Base-by-base conservation (phyloP, 768 basidiomycete genomes). In the Austroboletus eburneus region DNA sequence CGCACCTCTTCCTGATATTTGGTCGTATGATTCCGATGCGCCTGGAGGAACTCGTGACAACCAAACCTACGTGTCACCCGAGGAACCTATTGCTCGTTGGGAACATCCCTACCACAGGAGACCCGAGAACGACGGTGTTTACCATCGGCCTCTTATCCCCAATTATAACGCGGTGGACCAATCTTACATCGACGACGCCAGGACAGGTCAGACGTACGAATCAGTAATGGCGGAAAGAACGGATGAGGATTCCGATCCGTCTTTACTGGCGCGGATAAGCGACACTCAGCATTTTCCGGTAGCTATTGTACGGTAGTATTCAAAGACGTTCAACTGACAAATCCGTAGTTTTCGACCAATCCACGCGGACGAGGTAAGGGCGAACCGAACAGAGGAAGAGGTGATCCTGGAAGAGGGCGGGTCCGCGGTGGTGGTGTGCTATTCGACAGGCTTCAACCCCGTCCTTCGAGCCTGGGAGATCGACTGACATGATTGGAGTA, bases 231-330 rank as follows among this genome's bases (percentile, higher is more conserved):
- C 48, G 27, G 57, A 56, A 27, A 46, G 51, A 38, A 37, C 20
- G 50, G 55, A 52, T 3, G 10, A 2, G 20, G 50, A 48, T 30
- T 37, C 56, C 4, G 55, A 59, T 52, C 51, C 56, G 27, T 37
- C 51, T 24, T 39, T 63, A 12, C 45, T 64, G 49, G 50, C 57
- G 6, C 62, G 62, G 39, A 62, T 63, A 30, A 54, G 49, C n/a
- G 45, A 49, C 21, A 56, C 45, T 14, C 62, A 55, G 23, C 47
- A 29, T 22, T 21, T 45, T 43, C 54, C 49, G 63, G 62, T 63
- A 54, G 57, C 22, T 45, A 7, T 43, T 27, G n/a, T 21, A 9
- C 18, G 21, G 37, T 10, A n/a, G 21, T 20, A 7, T 16, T 18
- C 20, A 17, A 7, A 22, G 3, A 20, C 5, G 0, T 32, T 3